A percentile compares a stretch with the other conserved stretches of the same genome.
Conservation (phyloP, 805 yeast genomes). For the Zygotorulaspora chibaensis region DNA sequence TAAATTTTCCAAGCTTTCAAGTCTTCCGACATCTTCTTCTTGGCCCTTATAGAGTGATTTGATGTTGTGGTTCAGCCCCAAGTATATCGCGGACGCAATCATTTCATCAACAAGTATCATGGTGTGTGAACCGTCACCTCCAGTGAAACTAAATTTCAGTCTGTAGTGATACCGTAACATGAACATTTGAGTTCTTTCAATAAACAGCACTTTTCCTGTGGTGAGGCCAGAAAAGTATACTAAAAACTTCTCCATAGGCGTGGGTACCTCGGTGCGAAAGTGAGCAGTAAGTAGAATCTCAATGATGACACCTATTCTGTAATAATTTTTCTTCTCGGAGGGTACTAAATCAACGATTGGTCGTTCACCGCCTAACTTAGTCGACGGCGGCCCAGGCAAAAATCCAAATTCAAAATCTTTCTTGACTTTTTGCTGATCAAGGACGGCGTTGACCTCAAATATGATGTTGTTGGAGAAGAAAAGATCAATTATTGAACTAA, state of each 20-base stretch:
- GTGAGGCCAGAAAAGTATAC: slow-evolving; percentile 26
- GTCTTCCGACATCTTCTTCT: slow-evolving; percentile 19
- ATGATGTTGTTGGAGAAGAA: slow-evolving; percentile 19
- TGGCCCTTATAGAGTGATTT: slow-evolving; percentile 14
- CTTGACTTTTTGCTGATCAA: slow-evolving; percentile 23
- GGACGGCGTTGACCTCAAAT: slow-evolving; percentile 8
- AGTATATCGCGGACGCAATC: slow-evolving; percentile 15
- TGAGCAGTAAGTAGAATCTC: slow-evolving; percentile 20
- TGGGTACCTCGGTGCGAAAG: slow-evolving; percentile 21
- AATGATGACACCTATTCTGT: slow-evolving; percentile 28
- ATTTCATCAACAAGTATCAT: slow-evolving; percentile 15
- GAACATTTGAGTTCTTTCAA: slow-evolving; percentile 30
- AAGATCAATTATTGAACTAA: slow-evolving; percentile 6
- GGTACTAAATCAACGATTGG: slow-evolving; percentile 9
- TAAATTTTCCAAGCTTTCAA: slow-evolving; percentile 21
- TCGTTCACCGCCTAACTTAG: slow-evolving; percentile 1
- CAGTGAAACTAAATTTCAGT: slow-evolving; percentile 13
- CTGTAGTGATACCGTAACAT: slow-evolving; percentile 17
- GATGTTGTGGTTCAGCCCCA: slow-evolving; percentile 28
- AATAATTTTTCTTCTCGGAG: slow-evolving; percentile 24
- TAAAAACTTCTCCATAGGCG: slow-evolving; percentile 17
- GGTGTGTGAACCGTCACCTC: slow-evolving; percentile 29
- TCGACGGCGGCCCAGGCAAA: slow-evolving; percentile 5
- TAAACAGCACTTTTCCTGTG: slow-evolving; percentile 25
- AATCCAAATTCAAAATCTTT: slow-evolving; percentile 20